Percentiles rank a stretch among this genome's conserved stretches.
Conservation (phyloP, 2,329 filamentous ascomycete genomes). For the Talaromyces pinophilus region DNA sequence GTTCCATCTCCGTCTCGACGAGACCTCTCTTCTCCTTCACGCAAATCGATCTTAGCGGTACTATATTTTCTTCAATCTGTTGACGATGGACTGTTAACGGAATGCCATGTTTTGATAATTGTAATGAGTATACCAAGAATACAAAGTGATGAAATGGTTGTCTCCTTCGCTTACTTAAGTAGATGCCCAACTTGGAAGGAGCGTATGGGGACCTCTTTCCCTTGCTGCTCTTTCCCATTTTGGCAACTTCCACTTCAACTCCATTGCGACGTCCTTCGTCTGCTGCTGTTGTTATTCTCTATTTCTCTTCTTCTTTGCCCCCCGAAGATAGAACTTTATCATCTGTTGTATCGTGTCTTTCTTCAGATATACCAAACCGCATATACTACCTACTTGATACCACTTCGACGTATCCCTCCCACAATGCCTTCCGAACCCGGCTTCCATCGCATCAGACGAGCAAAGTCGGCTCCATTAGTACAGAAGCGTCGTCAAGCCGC, state of each 20-base stretch:
- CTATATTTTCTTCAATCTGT: background rate
- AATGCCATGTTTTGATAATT: constrained; percentile 14
- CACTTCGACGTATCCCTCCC: background rate
- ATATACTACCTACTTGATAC: constrained; percentile 19
- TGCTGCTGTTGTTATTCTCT: background rate
- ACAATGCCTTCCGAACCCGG: constrained; percentile 33
- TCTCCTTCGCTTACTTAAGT: background rate
- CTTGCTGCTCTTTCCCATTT: constrained; percentile 4
- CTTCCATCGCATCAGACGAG: constrained; percentile 36
- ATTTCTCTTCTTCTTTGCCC: background rate
- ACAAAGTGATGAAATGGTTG: background rate
- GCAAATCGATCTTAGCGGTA: constrained; percentile 9
- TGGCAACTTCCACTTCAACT: background rate
- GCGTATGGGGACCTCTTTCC: background rate
- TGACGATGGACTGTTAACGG: background rate
- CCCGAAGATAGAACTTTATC: background rate
- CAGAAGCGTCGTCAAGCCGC: constrained; percentile 32
- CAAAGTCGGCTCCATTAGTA: constrained; percentile 44
- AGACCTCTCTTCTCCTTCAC: constrained; percentile 8
- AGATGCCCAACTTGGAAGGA: constrained; percentile 12
- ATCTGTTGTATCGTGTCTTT: constrained; percentile 19
- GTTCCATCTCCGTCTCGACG: background rate
- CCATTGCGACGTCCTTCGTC: background rate
- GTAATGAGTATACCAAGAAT: constrained; percentile 17
- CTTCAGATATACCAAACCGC: constrained; percentile 15